Evolutionary conservation across 176 grass and related monocot genomes (phyloP).

Genomic region (Chloris gayana): DNA sequence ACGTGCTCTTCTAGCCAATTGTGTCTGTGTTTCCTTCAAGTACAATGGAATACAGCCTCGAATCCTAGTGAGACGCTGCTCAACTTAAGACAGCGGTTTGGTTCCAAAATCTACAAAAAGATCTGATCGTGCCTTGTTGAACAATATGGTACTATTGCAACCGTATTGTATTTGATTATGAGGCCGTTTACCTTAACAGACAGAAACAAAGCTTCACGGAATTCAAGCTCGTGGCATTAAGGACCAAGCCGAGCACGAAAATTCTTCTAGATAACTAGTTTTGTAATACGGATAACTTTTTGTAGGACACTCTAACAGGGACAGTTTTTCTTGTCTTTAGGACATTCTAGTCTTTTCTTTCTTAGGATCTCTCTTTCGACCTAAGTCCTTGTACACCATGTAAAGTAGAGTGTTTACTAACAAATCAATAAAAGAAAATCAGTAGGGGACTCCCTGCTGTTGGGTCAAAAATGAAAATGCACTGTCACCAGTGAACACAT

Average conservation of each 20-base stretch:
- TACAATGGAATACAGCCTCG: no score
- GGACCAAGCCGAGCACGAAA: neutral
- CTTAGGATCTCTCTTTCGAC: neutral
- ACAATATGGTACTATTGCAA: neutral
- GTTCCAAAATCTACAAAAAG: neutral
- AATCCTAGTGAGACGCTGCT: neutral
- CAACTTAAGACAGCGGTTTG: neutral
- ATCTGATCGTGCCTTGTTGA: neutral
- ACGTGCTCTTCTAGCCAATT: neutral
- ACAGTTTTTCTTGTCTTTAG: neutral
- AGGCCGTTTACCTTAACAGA: neutral
- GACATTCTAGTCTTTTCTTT: neutral
- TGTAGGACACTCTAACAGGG: neutral
- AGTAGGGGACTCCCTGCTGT: neutral
- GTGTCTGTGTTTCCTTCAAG: neutral
- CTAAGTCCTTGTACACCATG: neutral
- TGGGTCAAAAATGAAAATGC: neutral
- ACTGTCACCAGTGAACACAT: conserved; percentile 7
- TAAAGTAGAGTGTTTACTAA: neutral
- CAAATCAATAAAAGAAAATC: neutral
- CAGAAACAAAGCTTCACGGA: neutral
- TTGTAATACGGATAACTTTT: neutral
- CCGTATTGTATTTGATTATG: neutral
- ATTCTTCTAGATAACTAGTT: neutral
- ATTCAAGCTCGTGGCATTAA: neutral